Base-by-base conservation (phyloP, 2,329 filamentous ascomycete species). In the Zasmidium angulare region DNA sequence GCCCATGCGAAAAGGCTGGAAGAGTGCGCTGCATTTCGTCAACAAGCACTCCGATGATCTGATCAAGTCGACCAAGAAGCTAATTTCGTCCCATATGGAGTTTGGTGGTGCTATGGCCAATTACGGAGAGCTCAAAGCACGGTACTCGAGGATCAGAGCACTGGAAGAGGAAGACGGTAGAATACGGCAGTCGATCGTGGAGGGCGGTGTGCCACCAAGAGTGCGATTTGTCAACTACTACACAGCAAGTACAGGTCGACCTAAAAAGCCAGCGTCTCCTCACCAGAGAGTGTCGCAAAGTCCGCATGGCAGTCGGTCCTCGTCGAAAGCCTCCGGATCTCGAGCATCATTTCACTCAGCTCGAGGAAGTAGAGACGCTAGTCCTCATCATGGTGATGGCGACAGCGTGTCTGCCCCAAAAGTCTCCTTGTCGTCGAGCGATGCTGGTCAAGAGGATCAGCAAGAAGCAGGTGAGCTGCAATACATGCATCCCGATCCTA, bases 191-290 rank as follows among this genome's bases (percentile, higher is more conserved):
- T 77, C 79, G 46, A 71, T 65, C 47, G 74, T 70, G 1, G 58
- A 65, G 26, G 60, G 56, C 14, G 61, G 56, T 17, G 51, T 59
- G 54, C 77, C 77, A 1, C 77, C 79, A 1, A 80, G 88, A 54
- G 84, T 95, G 11, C 83, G 91, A 17, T 96, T 96, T 68, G 81
- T 91, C 58, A 96, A 96, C 71, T 96, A 96, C 72, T 96, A 93
- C 71, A 96, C 92, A 1, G 84, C 89, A n/a, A 92, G 89, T 65
- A 88, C 89, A 10, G 92, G 92, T 2, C 81, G 85, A 59, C 81
- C 82, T 1, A 92, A 79, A 67, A 77, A 75, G 63, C 72, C 74
- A 4, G 77, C 77, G 59, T 71, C 89, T 66, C 74, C 76, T 14
- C 78, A 80, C 63, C 51, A 57, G 12, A 58, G 62, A 17, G 20